Evolutionary conservation across 2,329 filamentous ascomycete species (phyloP).

Genomic region (Pseudogymnoascus sp.): DNA sequence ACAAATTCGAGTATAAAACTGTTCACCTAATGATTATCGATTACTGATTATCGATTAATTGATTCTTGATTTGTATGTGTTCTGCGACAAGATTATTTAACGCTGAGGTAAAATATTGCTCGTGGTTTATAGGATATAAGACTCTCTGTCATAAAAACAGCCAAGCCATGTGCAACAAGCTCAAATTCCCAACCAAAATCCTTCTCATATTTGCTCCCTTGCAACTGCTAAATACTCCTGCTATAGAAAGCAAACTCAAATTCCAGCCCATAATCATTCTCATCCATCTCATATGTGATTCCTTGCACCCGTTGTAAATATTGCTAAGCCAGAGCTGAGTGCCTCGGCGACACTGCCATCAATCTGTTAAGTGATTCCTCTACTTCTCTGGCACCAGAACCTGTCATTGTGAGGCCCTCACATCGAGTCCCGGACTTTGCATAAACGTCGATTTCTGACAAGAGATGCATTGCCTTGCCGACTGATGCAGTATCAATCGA

Average conservation of each 20-base stretch:
- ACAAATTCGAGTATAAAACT: not conserved
- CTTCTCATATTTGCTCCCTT: not conserved
- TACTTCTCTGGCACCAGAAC: not conserved
- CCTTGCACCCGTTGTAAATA: not conserved
- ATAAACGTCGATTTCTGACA: conserved; percentile 21
- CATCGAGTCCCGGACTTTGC: conserved; percentile 15
- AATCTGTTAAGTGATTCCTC: not conserved
- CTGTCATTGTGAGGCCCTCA: conserved; percentile 18
- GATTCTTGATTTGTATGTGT: no score
- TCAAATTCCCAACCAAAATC: not conserved
- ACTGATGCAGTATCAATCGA: conserved; percentile 14
- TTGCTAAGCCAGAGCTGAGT: not conserved
- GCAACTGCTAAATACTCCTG: not conserved
- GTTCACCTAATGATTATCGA: not conserved
- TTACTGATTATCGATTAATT: not conserved
- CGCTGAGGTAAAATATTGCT: not conserved
- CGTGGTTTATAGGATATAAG: not conserved
- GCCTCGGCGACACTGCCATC: not conserved
- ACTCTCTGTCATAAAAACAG: not conserved
- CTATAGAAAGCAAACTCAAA: not conserved
- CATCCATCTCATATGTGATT: not conserved
- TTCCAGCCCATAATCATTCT: not conserved
- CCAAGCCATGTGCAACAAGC: not conserved
- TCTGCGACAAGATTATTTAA: not conserved
- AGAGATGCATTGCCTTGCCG: not conserved